phyloP scores from a whole-genome alignment of 2,329 filamentous ascomycete species.

The Xylaria sp. region DNA sequence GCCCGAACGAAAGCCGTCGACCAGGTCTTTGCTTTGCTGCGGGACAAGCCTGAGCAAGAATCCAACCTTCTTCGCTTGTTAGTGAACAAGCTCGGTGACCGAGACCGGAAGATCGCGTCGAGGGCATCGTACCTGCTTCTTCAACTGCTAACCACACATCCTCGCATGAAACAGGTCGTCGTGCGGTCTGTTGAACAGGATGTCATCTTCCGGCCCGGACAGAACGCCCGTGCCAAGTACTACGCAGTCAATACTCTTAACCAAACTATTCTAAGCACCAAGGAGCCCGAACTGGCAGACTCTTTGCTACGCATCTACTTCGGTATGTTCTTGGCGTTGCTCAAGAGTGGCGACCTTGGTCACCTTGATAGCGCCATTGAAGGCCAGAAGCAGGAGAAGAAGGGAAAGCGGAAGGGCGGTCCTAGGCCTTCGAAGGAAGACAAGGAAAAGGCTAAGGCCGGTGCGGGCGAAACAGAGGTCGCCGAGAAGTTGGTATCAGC shows the following conservation, averaged over 20 bases:
- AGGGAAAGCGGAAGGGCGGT: constrained; percentile 46
- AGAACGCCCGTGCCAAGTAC: constrained; percentile 85
- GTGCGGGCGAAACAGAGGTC: constrained; percentile 56
- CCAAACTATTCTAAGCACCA: constrained; percentile 84
- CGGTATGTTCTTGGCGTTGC: constrained; percentile 72
- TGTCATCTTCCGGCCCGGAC: constrained; percentile 77
- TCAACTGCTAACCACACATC: constrained; percentile 82
- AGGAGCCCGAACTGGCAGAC: constrained; percentile 75
- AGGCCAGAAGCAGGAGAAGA: constrained; percentile 30
- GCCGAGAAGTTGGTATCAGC: constrained; percentile 90
- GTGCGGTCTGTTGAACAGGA: constrained; percentile 82
- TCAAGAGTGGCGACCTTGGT: constrained; percentile 56
- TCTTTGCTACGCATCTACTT: constrained; percentile 89
- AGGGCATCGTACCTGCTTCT: constrained; percentile 89
- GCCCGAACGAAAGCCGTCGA: constrained; percentile 82
- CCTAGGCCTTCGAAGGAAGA: constrained; percentile 33
- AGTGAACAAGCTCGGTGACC: constrained; percentile 95
- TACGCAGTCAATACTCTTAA: constrained; percentile 96
- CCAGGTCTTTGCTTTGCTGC: constrained; percentile 85
- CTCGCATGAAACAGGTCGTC: constrained; percentile 87
- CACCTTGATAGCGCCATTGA: constrained; percentile 37
- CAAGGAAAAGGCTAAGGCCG: constrained; percentile 32
- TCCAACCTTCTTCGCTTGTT: constrained; percentile 84
- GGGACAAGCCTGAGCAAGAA: constrained; percentile 96
- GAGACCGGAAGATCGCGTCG: constrained; percentile 91